Evolutionary conservation across 202 grass and related monocot species (phyloP).

Genomic region (Schoenoplectus triqueter): DNA sequence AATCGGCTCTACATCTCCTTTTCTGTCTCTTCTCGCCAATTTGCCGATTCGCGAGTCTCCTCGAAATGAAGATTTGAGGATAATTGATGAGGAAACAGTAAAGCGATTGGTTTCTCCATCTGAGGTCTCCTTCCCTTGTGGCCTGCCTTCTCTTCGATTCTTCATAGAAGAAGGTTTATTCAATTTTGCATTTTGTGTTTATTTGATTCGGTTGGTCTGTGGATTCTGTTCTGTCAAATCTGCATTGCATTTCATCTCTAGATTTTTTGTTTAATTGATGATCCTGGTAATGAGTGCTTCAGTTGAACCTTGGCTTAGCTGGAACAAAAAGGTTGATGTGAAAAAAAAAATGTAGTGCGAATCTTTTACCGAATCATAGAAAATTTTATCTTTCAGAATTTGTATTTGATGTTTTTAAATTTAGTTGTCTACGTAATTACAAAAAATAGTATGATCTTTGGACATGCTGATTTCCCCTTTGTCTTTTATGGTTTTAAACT

Average conservation of each 20-base stretch:
- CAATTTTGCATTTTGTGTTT: background rate
- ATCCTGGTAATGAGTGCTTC: background rate
- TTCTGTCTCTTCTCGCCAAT: slow-evolving; percentile 41
- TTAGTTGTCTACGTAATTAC: background rate
- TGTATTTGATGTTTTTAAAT: background rate
- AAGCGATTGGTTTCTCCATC: slow-evolving; percentile 52
- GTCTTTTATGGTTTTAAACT: background rate
- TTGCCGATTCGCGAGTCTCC: slow-evolving; percentile 42
- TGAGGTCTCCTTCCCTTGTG: slow-evolving; percentile 74
- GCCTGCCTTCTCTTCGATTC: slow-evolving; percentile 91
- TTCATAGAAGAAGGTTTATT: slow-evolving; percentile 78
- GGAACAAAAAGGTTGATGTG: background rate
- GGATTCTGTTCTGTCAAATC: background rate
- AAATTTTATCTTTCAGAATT: background rate
- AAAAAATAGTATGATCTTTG: background rate
- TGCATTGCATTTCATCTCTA: background rate
- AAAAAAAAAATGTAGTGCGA: background rate
- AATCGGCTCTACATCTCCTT: slow-evolving; percentile 35
- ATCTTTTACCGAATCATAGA: background rate
- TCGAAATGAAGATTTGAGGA: slow-evolving; percentile 24
- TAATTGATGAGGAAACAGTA: slow-evolving; percentile 47
- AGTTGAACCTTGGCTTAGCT: background rate
- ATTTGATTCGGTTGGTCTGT: background rate
- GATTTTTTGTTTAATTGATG: background rate
- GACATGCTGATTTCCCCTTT: background rate